Conservation (phyloP, 331 rosid species). For the Acacia concinna region DNA sequence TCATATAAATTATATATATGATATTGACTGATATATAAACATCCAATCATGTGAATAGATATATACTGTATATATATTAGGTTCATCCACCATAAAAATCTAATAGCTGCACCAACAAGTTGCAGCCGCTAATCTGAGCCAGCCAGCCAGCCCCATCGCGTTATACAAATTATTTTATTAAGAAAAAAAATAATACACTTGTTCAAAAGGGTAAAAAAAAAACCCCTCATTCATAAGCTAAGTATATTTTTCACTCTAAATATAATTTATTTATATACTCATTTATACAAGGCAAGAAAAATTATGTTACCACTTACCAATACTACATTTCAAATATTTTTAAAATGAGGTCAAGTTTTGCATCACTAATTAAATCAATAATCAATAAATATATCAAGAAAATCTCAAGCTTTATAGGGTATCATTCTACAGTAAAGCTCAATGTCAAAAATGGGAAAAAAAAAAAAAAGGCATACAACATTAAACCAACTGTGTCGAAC, state of each 20-base stretch:
- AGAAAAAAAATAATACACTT: background rate
- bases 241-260: too few relatives aligned
- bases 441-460: conserved; percentile 5
- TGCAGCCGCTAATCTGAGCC: background rate
- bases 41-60: too few relatives aligned
- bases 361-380: conserved; percentile 2
- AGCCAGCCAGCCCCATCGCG: background rate
- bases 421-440: conserved; percentile 18
- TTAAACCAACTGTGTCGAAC: conserved; percentile 33
- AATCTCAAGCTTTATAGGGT: background rate
- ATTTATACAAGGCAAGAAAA: background rate
- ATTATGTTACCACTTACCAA: background rate
- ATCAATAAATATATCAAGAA: conserved; percentile 2
- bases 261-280: too few relatives aligned
- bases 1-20: too few relatives aligned
- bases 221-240: too few relatives aligned
- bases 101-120: too few relatives aligned
- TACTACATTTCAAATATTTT: too few relatives aligned
- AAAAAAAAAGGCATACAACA: conserved; percentile 44
- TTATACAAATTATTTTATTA: background rate
- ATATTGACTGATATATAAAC: too few relatives aligned
- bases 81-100: background rate
- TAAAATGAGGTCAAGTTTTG: background rate
- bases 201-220: too few relatives aligned
- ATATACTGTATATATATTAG: too few relatives aligned